These are phyloP conservation scores for Cytospora mali DNA, from an alignment of 2,329 filamentous ascomycete genomes.

Conservation along the genomic window DNA sequence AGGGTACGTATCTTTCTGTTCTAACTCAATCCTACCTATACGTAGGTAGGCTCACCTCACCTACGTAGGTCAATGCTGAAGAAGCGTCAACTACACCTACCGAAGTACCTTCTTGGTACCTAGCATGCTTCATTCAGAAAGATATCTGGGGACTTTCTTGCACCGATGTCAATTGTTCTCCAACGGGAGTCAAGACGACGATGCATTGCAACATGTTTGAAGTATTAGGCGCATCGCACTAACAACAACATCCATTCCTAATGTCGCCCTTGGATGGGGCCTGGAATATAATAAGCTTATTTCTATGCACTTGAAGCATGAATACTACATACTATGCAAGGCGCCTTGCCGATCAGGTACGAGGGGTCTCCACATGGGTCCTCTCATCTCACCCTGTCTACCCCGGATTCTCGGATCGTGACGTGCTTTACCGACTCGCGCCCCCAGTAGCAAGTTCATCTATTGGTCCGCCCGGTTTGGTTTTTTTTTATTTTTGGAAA, in stretches of 20 bases:
- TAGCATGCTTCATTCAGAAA: too few species aligned
- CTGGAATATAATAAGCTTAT: background rate
- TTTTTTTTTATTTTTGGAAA: too few species aligned
- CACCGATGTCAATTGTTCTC: too few species aligned
- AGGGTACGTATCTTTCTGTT: background rate
- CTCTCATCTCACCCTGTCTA: conserved; percentile 10
- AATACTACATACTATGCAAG: background rate
- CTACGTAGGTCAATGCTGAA: too few species aligned
- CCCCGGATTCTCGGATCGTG: conserved; percentile 23
- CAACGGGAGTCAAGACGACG: background rate
- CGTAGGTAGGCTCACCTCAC: too few species aligned
- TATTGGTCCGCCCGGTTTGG: conserved; percentile 18
- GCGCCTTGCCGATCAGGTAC: conserved; percentile 11
- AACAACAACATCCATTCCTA: background rate
- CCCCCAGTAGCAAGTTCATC: conserved; percentile 3
- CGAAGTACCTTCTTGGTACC: too few species aligned
- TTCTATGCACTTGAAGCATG: background rate
- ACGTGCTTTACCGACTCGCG: conserved; percentile 20
- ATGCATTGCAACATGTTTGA: background rate
- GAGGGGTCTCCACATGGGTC: conserved; percentile 14
- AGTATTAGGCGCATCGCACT: background rate
- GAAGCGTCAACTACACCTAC: too few species aligned
- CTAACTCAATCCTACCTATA: too few species aligned
- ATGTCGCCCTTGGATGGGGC: background rate
- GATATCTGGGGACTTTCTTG: too few species aligned